Conservation (phyloP, 2,329 filamentous ascomycete species). For the Hypomyces perniciosus region DNA sequence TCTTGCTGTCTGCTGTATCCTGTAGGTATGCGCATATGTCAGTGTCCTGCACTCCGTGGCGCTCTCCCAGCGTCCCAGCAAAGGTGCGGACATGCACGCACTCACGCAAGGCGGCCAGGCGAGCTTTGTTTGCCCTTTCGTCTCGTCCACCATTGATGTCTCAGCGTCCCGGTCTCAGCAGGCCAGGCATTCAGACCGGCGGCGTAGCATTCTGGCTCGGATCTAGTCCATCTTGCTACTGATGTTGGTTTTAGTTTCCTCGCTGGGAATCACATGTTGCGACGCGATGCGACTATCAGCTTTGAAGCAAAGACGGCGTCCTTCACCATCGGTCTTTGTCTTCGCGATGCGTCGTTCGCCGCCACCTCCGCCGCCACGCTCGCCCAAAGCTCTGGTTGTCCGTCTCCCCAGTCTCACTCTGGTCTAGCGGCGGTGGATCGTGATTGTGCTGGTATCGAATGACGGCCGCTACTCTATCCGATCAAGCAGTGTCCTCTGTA, state of each 20-base stretch:
- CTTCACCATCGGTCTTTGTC: background rate
- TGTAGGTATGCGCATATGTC: too few species aligned
- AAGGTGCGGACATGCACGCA: background rate
- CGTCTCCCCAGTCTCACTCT: background rate
- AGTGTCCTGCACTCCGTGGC: too few species aligned
- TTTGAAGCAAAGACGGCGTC: background rate
- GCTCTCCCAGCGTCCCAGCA: too few species aligned
- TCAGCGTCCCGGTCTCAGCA: background rate
- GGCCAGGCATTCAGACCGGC: conserved; percentile 4
- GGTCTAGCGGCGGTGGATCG: background rate
- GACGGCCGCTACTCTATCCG: background rate
- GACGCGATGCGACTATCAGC: background rate
- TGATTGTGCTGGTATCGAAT: background rate
- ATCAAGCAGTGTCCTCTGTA: background rate
- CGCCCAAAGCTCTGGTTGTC: background rate
- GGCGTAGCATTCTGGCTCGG: background rate
- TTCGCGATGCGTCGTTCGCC: background rate
- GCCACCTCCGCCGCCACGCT: background rate
- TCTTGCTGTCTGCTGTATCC: too few species aligned
- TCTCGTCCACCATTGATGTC: too few species aligned
- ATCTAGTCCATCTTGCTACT: conserved; percentile 2
- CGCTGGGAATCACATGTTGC: background rate
- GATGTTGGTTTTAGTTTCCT: background rate
- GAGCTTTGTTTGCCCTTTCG: too few species aligned
- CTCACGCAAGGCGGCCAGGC: background rate